Evolutionary conservation across 768 basidiomycete species (phyloP).

Genomic region (Paxillus ammoniavirescens): DNA sequence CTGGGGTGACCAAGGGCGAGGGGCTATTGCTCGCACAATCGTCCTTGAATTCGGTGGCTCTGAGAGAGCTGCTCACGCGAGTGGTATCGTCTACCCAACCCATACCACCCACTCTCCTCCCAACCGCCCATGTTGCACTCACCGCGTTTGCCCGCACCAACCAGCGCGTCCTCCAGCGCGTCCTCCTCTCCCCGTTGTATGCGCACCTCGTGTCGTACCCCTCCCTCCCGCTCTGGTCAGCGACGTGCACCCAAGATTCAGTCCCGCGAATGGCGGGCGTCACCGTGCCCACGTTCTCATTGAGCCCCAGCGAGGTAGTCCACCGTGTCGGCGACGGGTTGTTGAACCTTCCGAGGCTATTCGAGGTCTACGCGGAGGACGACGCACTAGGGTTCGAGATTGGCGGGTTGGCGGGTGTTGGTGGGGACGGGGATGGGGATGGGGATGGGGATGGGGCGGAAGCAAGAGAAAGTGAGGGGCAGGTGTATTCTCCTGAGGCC

Average conservation of each 20-base stretch:
- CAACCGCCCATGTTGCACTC: slow-evolving; percentile 53
- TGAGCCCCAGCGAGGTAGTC: slow-evolving; percentile 86
- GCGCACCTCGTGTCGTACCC: slow-evolving; percentile 73
- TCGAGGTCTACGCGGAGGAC: slow-evolving; percentile 93
- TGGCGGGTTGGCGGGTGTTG: slow-evolving; percentile 73
- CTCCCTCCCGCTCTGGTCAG: slow-evolving; percentile 63
- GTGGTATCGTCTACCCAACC: slow-evolving; percentile 20
- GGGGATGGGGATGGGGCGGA: slow-evolving; percentile 11
- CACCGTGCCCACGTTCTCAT: slow-evolving; percentile 85
- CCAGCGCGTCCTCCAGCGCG: slow-evolving; percentile 76
- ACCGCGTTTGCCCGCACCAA: slow-evolving; percentile 66
- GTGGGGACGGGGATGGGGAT: slow-evolving; percentile 32
- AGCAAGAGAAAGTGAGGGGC: slow-evolving; percentile 28
- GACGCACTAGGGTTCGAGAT: slow-evolving; percentile 88
- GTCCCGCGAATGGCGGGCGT: slow-evolving; percentile 37
- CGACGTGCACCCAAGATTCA: slow-evolving; percentile 30
- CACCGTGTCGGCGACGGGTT: slow-evolving; percentile 92
- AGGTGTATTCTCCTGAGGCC: slow-evolving; percentile 57
- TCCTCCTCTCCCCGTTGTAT: slow-evolving; percentile 81
- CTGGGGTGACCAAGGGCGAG: slow-evolving; percentile 62
- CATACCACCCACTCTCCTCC: slow-evolving; percentile 41
- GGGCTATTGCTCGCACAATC: slow-evolving; percentile 81
- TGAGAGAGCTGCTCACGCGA: slow-evolving; percentile 41
- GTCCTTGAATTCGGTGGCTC: slow-evolving; percentile 75
- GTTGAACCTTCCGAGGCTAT: slow-evolving; percentile 87